Evolutionary conservation across 2,329 filamentous ascomycete genomes (phyloP).

Genomic region (Neocatenulostroma microsporum): DNA sequence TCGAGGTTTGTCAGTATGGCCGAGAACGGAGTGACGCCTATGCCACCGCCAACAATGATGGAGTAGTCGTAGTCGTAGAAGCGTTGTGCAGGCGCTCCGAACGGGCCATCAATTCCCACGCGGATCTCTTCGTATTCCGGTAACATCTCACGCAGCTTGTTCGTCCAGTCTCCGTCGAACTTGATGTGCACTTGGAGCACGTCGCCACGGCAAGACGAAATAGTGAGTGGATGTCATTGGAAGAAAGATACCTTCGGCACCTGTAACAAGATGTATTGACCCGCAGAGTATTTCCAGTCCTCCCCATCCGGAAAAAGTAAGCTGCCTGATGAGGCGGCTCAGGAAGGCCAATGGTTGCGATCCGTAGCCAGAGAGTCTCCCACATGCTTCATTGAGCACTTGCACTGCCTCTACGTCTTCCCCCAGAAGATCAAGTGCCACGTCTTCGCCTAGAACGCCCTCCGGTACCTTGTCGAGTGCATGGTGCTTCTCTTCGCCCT

Average conservation of each 20-base stretch:
- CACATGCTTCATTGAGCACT: too few relatives aligned
- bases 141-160: slow-evolving; percentile 38
- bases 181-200: slow-evolving; percentile 52
- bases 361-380: too few relatives aligned
- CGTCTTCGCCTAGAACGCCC: too few relatives aligned
- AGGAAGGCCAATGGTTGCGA: too few relatives aligned
- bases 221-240: slow-evolving; percentile 55
- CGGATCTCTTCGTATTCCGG: slow-evolving; percentile 36
- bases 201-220: slow-evolving; percentile 48
- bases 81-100: slow-evolving; percentile 50
- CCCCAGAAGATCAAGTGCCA: too few relatives aligned
- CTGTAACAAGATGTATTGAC: slow-evolving; percentile 52
- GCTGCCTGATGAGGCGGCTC: too few relatives aligned
- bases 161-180: slow-evolving; percentile 51
- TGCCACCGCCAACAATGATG: slow-evolving; percentile 50
- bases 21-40: slow-evolving; percentile 52
- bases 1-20: slow-evolving; percentile 51
- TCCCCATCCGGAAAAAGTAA: slow-evolving; percentile 41
- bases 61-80: slow-evolving; percentile 53
- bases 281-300: slow-evolving; percentile 49
- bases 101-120: slow-evolving; percentile 51
- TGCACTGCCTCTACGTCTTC: too few relatives aligned
- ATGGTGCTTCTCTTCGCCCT: too few relatives aligned
- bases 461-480: too few relatives aligned
- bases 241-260: slow-evolving; percentile 47